phyloP scores from a whole-genome alignment of 441 rosid species.

The Aleurites moluccanus region DNA sequence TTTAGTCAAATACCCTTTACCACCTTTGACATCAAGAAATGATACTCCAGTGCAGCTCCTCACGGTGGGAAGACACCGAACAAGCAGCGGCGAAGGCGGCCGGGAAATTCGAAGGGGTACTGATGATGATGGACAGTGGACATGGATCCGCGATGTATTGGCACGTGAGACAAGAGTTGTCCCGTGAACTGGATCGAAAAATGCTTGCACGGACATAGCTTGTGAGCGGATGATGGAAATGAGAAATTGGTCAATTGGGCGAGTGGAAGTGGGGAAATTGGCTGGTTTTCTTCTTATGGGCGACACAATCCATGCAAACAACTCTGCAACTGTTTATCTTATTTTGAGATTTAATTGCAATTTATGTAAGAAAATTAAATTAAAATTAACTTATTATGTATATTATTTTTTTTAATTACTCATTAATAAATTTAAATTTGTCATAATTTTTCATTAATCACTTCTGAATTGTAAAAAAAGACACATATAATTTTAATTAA shows the following conservation, averaged over 20 bases:
- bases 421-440: no score
- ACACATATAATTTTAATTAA: no score
- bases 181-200: slow-evolving; percentile 22
- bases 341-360: no score
- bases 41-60: slow-evolving; percentile 29
- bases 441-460: no score
- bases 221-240: not conserved
- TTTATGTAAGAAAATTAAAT: no score
- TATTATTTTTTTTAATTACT: no score
- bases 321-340: not conserved
- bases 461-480: no score
- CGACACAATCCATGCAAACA: slow-evolving; percentile 14
- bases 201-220: slow-evolving; percentile 15
- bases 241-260: not conserved
- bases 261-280: not conserved
- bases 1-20: slow-evolving; percentile 43
- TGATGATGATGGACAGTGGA: slow-evolving; percentile 24
- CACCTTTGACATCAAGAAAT: slow-evolving; percentile 45
- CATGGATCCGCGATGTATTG: slow-evolving; percentile 21
- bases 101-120: slow-evolving; percentile 21
- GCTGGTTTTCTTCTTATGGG: not conserved
- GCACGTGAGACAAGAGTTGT: slow-evolving; percentile 18
- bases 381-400: no score
- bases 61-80: slow-evolving; percentile 16
- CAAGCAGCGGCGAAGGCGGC: slow-evolving; percentile 15